Percentiles rank a stretch among this genome's conserved stretches.
Evolutionary conservation across 306 rosid species (phyloP).

Genomic region (Lathyrus oleraceus): DNA sequence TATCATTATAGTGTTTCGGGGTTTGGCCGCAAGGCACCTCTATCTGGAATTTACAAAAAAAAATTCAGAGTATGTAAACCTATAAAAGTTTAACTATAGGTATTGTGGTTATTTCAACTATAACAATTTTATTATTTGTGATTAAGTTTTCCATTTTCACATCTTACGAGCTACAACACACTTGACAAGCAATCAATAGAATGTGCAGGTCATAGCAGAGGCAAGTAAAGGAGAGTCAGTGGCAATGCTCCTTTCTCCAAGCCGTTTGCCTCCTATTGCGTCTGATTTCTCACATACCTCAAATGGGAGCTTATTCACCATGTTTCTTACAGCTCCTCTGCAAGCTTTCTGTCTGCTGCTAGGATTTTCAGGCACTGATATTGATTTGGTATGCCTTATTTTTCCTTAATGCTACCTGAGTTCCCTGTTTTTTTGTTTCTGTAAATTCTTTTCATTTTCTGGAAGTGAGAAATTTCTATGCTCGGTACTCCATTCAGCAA

Average conservation of each 20-base stretch:
- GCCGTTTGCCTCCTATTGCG: slow-evolving; percentile 46
- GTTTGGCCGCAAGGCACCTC: neutral
- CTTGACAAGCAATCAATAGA: slow-evolving; percentile 26
- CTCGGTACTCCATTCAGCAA: slow-evolving; percentile 24
- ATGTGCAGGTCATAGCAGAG: slow-evolving; percentile 64
- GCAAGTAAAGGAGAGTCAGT: slow-evolving; percentile 80
- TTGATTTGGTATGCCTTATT: slow-evolving; percentile 57
- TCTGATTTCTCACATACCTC: slow-evolving; percentile 52
- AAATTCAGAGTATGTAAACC: neutral
- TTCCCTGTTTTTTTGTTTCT: neutral
- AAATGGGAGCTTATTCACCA: slow-evolving; percentile 83
- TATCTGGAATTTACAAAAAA: neutral
- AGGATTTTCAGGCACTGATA: slow-evolving; percentile 67
- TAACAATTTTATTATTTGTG: neutral
- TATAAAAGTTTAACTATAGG: neutral
- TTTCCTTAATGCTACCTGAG: slow-evolving; percentile 22
- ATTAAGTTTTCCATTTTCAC: slow-evolving; percentile 5
- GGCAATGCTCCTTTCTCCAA: slow-evolving; percentile 92
- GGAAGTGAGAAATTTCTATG: slow-evolving; percentile 25
- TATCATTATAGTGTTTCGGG: neutral
- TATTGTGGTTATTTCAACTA: slow-evolving; percentile 11
- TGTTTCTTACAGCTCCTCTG: slow-evolving; percentile 88
- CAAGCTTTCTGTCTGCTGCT: slow-evolving; percentile 85
- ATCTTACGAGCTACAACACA: slow-evolving; percentile 13
- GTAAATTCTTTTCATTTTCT: slow-evolving; percentile 18